Evolutionary conservation across 2,329 filamentous ascomycete species (phyloP).

Genomic region (Emmonsiellopsis sp.): DNA sequence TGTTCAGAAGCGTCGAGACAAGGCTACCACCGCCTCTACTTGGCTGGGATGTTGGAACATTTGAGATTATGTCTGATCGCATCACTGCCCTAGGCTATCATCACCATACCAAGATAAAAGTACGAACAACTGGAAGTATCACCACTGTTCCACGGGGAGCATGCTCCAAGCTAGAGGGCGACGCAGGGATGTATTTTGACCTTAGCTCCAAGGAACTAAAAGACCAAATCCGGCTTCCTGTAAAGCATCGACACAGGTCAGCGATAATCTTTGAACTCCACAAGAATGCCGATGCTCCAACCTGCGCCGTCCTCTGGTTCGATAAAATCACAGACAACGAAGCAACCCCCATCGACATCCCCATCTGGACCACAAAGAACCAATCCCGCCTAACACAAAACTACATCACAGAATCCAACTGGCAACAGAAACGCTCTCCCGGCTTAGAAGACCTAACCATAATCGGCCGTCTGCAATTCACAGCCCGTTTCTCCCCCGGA

Average conservation of each 20-base stretch:
- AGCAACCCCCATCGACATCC: slow-evolving; percentile 68
- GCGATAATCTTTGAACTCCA: slow-evolving; percentile 86
- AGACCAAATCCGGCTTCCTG: slow-evolving; percentile 62
- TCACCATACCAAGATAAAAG: slow-evolving; percentile 56
- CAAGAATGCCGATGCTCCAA: slow-evolving; percentile 54
- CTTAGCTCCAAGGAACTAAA: slow-evolving; percentile 42
- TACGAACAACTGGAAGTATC: slow-evolving; percentile 77
- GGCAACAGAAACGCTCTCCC: slow-evolving; percentile 49
- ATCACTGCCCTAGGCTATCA: slow-evolving; percentile 57
- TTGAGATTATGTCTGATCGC: slow-evolving; percentile 68
- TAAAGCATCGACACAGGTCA: slow-evolving; percentile 82
- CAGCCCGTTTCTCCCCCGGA: slow-evolving; percentile 75
- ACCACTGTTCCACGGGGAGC: slow-evolving; percentile 57
- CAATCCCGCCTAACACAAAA: slow-evolving; percentile 74
- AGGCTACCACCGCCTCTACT: slow-evolving; percentile 74
- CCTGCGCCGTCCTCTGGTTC: slow-evolving; percentile 77
- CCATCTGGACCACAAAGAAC: slow-evolving; percentile 77
- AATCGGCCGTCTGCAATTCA: slow-evolving; percentile 72
- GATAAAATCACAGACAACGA: slow-evolving; percentile 75
- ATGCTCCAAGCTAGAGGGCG: slow-evolving; percentile 50
- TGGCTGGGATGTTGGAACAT: slow-evolving; percentile 92
- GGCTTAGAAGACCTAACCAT: slow-evolving; percentile 68
- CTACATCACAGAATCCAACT: slow-evolving; percentile 77
- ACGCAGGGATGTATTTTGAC: slow-evolving; percentile 52
- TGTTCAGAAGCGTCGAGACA: slow-evolving; percentile 85